These are phyloP conservation scores for Botrytis sinoallii DNA, from an alignment of 2,329 filamentous ascomycete genomes.

Conservation along the genomic window DNA sequence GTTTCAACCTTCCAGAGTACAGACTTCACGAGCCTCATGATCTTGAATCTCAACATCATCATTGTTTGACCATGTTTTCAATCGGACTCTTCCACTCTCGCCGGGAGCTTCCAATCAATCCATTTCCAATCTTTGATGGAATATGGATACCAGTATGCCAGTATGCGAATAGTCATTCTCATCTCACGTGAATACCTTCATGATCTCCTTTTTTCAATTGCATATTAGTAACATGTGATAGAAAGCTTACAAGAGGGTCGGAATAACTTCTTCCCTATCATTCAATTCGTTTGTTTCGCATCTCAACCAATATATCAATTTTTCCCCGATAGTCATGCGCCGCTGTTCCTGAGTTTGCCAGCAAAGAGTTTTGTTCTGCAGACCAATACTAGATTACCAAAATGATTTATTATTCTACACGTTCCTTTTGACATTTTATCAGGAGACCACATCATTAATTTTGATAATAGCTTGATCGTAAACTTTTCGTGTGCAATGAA, in stretches of 20 bases:
- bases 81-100: background rate
- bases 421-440: background rate
- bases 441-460: constrained; percentile 8
- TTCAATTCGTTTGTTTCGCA: background rate
- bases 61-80: background rate
- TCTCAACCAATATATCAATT: background rate
- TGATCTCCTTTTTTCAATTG: background rate
- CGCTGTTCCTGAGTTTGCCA: background rate
- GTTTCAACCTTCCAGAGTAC: constrained; percentile 5
- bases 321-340: background rate
- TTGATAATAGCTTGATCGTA: background rate
- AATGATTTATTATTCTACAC: background rate
- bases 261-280: constrained; percentile 6
- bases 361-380: constrained; percentile 7
- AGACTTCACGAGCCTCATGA: background rate
- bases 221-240: background rate
- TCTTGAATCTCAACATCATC: background rate
- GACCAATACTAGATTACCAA: background rate
- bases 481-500: background rate
- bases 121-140: background rate
- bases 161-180: background rate
- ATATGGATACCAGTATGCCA: background rate
- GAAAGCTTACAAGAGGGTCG: background rate
- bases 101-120: background rate
- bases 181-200: constrained; percentile 1